phyloP scores from a whole-genome alignment of 768 basidiomycete genomes.

The Chalciporus chontae region DNA sequence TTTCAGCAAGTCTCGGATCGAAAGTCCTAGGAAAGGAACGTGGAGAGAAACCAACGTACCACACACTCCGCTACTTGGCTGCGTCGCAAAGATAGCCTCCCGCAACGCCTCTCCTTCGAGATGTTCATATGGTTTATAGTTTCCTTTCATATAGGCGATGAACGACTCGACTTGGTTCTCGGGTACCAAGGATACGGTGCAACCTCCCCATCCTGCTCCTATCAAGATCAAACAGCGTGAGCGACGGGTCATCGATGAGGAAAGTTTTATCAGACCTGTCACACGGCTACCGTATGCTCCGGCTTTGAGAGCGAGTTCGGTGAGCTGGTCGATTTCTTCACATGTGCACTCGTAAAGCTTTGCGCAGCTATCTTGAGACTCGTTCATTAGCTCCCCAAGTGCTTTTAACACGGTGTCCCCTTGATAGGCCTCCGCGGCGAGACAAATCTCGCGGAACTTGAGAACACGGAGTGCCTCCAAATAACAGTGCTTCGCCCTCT shows the following conservation, averaged over 20 bases:
- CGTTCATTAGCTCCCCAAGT: slow-evolving; percentile 75
- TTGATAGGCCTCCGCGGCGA: slow-evolving; percentile 31
- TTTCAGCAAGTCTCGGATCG: background rate
- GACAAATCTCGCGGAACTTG: slow-evolving; percentile 67
- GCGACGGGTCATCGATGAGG: background rate
- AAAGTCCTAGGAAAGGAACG: background rate
- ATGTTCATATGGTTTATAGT: slow-evolving; percentile 60
- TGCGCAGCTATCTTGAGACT: slow-evolving; percentile 69
- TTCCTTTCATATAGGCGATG: slow-evolving; percentile 54
- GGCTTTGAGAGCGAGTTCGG: slow-evolving; percentile 55
- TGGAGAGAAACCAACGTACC: slow-evolving; percentile 44
- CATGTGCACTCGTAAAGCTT: slow-evolving; percentile 76
- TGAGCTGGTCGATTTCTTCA: slow-evolving; percentile 71
- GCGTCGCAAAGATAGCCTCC: slow-evolving; percentile 78
- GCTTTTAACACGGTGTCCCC: slow-evolving; percentile 35
- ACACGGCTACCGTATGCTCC: slow-evolving; percentile 81
- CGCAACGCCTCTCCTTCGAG: slow-evolving; percentile 55
- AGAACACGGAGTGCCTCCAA: slow-evolving; percentile 80
- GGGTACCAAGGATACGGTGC: slow-evolving; percentile 77
- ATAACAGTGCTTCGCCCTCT: slow-evolving; percentile 77
- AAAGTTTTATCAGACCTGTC: slow-evolving; percentile 51
- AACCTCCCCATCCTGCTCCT: slow-evolving; percentile 93
- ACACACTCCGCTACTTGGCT: slow-evolving; percentile 79
- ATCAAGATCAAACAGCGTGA: background rate
- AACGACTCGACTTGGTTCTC: slow-evolving; percentile 61